These are phyloP conservation scores for Stereum hirsutum DNA, from an alignment of 1,284 basidiomycete genomes.

Conservation along the genomic window DNA sequence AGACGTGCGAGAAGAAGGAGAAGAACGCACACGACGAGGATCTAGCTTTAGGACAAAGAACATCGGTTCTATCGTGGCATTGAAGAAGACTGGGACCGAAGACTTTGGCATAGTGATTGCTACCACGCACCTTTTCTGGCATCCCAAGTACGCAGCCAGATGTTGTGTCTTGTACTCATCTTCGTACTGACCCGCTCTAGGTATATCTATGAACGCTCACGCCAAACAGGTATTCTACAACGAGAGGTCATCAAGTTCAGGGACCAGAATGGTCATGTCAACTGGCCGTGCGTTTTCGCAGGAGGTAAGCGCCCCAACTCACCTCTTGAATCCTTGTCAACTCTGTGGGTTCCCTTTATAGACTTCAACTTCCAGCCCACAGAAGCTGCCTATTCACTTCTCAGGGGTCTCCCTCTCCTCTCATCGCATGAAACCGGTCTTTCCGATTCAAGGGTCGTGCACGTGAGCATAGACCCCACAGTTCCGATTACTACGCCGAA, in stretches of 20 bases:
- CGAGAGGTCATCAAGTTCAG: conserved; percentile 59
- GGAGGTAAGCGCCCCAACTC: conserved; percentile 54
- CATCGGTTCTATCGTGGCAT: conserved; percentile 67
- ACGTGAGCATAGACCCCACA: conserved; percentile 66
- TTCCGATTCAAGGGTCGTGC: conserved; percentile 68
- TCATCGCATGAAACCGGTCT: conserved; percentile 46
- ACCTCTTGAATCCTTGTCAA: conserved; percentile 3
- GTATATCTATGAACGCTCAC: conserved; percentile 79
- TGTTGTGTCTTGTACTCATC: conserved; percentile 5
- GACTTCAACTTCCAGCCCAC: conserved; percentile 92
- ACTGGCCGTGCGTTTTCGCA: conserved; percentile 77
- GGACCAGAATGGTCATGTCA: conserved; percentile 29
- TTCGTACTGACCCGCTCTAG: conserved; percentile 26
- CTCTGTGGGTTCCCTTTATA: conserved; percentile 20
- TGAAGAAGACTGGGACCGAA: conserved; percentile 34
- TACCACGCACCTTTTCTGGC: conserved; percentile 92
- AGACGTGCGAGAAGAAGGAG: conserved; percentile 31
- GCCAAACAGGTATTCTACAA: conserved; percentile 63
- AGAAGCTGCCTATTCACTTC: conserved; percentile 81
- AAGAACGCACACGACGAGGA: conserved; percentile 33
- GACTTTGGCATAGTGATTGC: conserved; percentile 58
- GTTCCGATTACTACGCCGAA: conserved; percentile 21
- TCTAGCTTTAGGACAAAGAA: conserved; percentile 75
- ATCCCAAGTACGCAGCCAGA: conserved; percentile 57
- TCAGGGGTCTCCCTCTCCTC: conserved; percentile 53